Evolutionary conservation across 192 early-diverging fungal genomes (phyloP), one percentile per base, ranked within the genome.

Genomic region (Funneliformis geosporum): DNA sequence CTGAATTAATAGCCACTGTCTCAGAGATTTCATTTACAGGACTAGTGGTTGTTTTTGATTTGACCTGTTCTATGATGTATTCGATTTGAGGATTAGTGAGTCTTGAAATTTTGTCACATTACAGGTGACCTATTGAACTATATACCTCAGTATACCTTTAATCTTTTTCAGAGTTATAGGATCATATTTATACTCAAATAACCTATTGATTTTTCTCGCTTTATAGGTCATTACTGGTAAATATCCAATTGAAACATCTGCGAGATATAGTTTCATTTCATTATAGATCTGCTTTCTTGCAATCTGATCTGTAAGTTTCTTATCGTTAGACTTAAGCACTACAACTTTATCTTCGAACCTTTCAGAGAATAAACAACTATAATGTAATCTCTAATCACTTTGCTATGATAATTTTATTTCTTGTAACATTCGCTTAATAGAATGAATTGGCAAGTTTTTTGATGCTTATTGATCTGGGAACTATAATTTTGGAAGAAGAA

Each of bases 221-320:
- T 74, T 74, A 74, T 46, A 74, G 16, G 72, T 74, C 47, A 74
- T 74, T 74, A 59, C 47, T 33, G 47, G 72, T 74, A 74, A 74
- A 74, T 74, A 74, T 43, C 72, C 72, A 60, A 59, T 46, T 21
- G 72, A 59, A 74, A 74, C 28, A 33, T 18, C 72, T 59, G 72
- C 9, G 18, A 74, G 72, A 46, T 74, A 71, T 71, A 43, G 14
- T 28, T 59, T 74, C 47, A 59, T 28, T 21, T 55, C 28, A 33
- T 33, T 33, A 33, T 33, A 33, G 33, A 33, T 33, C 33, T 33
- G 33, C 33, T 33, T 33, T 33, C 33, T 33, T 33, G 33, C 33
- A 33, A 2, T 33, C 33, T 33, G 33, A 33, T 33, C 33, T 33
- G 33, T 33, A 33, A 33, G 33, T 33, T 33, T 33, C 33, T 33